These are phyloP conservation scores for Citrus inodora DNA, from an alignment of 345 rosid genomes.

Conservation along the genomic window DNA sequence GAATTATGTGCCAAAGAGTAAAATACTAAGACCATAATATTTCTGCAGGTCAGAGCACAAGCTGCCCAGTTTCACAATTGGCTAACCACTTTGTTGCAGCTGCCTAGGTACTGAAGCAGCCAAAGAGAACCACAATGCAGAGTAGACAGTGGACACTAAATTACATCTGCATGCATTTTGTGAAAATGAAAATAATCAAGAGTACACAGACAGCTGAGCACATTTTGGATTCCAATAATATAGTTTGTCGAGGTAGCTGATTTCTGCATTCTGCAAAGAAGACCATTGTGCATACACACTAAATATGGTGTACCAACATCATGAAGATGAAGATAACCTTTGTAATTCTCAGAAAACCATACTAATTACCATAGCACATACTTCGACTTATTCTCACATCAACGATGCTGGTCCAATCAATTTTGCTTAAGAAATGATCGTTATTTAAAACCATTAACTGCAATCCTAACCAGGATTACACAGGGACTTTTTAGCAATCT, in stretches of 20 bases:
- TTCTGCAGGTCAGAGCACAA: not conserved
- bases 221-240: not conserved
- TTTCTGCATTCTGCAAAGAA: not conserved
- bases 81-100: not conserved
- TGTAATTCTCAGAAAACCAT: not conserved
- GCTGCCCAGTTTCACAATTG: not conserved
- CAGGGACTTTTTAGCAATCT: not conserved
- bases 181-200: not conserved
- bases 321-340: not conserved
- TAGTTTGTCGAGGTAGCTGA: not conserved
- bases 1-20: not conserved
- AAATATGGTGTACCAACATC: not conserved
- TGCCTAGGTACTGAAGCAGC: not conserved
- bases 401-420: not conserved
- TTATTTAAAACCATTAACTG: not conserved
- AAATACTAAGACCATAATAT: not conserved
- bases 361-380: not conserved
- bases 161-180: not conserved
- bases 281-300: not conserved
- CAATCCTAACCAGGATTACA: not conserved
- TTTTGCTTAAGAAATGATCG: not conserved
- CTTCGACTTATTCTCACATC: not conserved
- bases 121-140: not conserved
- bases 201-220: not conserved
- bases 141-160: not conserved